These are phyloP conservation scores for Drechslerella dactyloides DNA, from an alignment of 2,329 filamentous ascomycete genomes.

Conservation along the genomic window DNA sequence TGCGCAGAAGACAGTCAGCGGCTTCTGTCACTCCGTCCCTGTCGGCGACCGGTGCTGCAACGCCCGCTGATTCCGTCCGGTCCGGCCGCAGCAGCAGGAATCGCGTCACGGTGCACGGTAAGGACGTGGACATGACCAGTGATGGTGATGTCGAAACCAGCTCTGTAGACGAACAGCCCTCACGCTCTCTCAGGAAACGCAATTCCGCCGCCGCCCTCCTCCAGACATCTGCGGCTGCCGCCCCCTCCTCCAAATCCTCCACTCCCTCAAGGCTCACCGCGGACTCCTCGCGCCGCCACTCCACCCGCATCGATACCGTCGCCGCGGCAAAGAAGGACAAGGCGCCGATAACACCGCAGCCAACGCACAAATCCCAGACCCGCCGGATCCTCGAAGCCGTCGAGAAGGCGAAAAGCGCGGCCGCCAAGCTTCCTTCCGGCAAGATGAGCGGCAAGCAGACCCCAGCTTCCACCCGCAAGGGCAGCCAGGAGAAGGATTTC, in stretches of 20 bases:
- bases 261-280: slow-evolving; percentile 34
- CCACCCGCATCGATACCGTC: slow-evolving; percentile 47
- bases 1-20: slow-evolving; percentile 48
- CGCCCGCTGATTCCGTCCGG: slow-evolving; percentile 41
- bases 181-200: slow-evolving; percentile 44
- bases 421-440: slow-evolving; percentile 35
- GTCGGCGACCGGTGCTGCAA: slow-evolving; percentile 45
- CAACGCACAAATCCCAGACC: slow-evolving; percentile 41
- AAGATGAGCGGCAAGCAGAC: slow-evolving; percentile 43
- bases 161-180: slow-evolving; percentile 40
- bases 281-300: slow-evolving; percentile 35
- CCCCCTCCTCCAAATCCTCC: slow-evolving; percentile 21
- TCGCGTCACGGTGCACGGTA: slow-evolving; percentile 50
- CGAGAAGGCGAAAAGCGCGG: slow-evolving; percentile 45
- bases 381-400: slow-evolving; percentile 40
- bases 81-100: slow-evolving; percentile 37
- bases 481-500: slow-evolving; percentile 25
- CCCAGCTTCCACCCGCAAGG: slow-evolving; percentile 24
- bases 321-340: slow-evolving; percentile 47
- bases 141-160: slow-evolving; percentile 42
- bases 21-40: slow-evolving; percentile 45
- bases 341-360: slow-evolving; percentile 31
- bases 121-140: slow-evolving; percentile 50
- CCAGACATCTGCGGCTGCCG: not conserved
- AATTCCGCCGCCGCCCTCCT: slow-evolving; percentile 46